phyloP scores from a whole-genome alignment of 805 yeast species.

The Saturnispora gosingensis region DNA sequence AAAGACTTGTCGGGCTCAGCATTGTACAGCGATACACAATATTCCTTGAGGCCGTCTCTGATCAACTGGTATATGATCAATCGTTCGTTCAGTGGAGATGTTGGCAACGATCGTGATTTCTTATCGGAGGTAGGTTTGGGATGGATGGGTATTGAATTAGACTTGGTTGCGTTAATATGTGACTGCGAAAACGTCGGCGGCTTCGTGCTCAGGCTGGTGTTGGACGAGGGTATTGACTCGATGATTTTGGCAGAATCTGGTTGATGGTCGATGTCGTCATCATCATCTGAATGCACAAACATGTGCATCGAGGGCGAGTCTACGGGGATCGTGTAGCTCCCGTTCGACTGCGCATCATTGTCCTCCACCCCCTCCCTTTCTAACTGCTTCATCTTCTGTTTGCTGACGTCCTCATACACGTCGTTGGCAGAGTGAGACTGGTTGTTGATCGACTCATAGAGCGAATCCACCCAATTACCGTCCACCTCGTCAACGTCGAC shows the following conservation, averaged over 20 bases:
- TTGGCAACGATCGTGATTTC: neutral
- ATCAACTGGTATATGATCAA: conserved; percentile 11
- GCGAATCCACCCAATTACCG: conserved; percentile 8
- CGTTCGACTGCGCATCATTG: conserved; percentile 2
- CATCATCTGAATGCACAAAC: conserved; percentile 6
- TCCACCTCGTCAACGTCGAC: neutral
- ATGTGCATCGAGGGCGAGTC: conserved; percentile 17
- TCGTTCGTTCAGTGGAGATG: conserved; percentile 5
- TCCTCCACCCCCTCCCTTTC: neutral
- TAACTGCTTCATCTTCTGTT: conserved; percentile 1
- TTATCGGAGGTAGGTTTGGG: neutral
- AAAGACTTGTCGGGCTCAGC: conserved; percentile 16
- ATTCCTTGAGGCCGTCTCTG: conserved; percentile 19
- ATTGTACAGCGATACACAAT: conserved; percentile 15
- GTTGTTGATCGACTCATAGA: conserved; percentile 5
- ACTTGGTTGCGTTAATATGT: neutral
- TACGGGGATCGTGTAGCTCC: conserved; percentile 13
- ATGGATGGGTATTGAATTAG: conserved; percentile 4
- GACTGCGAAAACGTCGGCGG: conserved; percentile 11
- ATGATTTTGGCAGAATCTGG: neutral
- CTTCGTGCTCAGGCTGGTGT: conserved; percentile 2
- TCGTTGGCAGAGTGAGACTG: neutral
- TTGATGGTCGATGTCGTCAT: conserved; percentile 5
- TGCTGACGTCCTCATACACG: conserved; percentile 4
- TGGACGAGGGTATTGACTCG: conserved; percentile 5